Conservation (phyloP, 257 asterid species). For the Solanum neorickii region DNA sequence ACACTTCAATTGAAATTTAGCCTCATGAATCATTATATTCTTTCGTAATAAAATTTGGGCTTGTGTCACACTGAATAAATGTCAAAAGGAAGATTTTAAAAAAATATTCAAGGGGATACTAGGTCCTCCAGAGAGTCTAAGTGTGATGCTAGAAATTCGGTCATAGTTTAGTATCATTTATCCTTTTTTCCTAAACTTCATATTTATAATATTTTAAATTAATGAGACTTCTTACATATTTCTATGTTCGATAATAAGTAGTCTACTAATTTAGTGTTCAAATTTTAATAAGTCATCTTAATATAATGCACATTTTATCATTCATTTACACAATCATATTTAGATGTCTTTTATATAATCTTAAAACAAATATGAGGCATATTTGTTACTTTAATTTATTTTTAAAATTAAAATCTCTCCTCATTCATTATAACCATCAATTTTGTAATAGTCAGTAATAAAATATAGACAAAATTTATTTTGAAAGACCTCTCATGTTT, state of each 20-base stretch:
- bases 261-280: background rate
- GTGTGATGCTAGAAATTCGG: too few relatives aligned
- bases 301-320: background rate
- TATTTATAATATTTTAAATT: too few relatives aligned
- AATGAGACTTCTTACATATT: too few relatives aligned
- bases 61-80: background rate
- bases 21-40: too few relatives aligned
- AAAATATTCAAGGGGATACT: background rate
- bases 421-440: background rate
- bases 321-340: background rate
- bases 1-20: too few relatives aligned
- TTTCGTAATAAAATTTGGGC: background rate
- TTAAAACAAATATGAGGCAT: background rate
- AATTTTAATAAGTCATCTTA: background rate
- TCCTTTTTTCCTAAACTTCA: background rate
- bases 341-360: background rate
- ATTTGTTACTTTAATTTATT: too few relatives aligned
- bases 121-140: background rate
- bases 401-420: background rate
- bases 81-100: background rate
- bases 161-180: background rate
- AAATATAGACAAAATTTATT: too few relatives aligned
- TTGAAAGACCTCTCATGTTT: background rate
- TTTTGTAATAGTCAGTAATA: too few relatives aligned
- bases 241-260: too few relatives aligned